Percentiles rank a stretch among this genome's conserved stretches.
phyloP scores from a whole-genome alignment of 1,139 yeast species.

The Pichia cactophila region DNA sequence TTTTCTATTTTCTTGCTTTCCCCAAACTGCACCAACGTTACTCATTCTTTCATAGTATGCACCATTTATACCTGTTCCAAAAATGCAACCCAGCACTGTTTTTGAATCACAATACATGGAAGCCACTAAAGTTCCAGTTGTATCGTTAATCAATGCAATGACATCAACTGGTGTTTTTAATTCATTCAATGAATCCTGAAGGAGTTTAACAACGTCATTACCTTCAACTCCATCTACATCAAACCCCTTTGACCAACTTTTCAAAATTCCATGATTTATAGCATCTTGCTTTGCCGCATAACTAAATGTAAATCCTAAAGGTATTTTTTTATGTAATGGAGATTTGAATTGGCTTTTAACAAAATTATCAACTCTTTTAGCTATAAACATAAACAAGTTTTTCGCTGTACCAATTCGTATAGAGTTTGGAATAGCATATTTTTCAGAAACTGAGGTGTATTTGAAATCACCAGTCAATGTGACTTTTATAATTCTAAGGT shows the following conservation, averaged over 20 bases:
- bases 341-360: conserved; percentile 54
- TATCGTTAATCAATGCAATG: conserved; percentile 91
- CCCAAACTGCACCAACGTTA: conserved; percentile 72
- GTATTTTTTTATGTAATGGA: conserved; percentile 34
- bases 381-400: conserved; percentile 79
- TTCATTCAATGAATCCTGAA: conserved; percentile 64
- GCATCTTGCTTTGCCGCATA: conserved; percentile 84
- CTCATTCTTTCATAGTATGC: conserved; percentile 81
- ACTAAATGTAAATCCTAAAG: conserved; percentile 92
- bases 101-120: conserved; percentile 85
- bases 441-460: conserved; percentile 77
- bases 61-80: conserved; percentile 97
- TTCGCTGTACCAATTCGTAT: conserved; percentile 73
- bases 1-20: conserved; percentile 58
- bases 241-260: conserved; percentile 98
- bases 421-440: conserved; percentile 63
- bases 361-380: conserved; percentile 63
- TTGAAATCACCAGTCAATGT: conserved; percentile 69
- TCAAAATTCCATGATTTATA: conserved; percentile 79
- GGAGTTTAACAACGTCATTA: conserved; percentile 85
- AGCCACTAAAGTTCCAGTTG: conserved; percentile 95
- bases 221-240: conserved; percentile 94
- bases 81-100: conserved; percentile 90
- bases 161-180: conserved; percentile 71
- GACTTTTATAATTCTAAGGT: conserved; percentile 82